phyloP scores from a whole-genome alignment of 495 filamentous ascomycete species.

The Talaromyces proteolyticus region DNA sequence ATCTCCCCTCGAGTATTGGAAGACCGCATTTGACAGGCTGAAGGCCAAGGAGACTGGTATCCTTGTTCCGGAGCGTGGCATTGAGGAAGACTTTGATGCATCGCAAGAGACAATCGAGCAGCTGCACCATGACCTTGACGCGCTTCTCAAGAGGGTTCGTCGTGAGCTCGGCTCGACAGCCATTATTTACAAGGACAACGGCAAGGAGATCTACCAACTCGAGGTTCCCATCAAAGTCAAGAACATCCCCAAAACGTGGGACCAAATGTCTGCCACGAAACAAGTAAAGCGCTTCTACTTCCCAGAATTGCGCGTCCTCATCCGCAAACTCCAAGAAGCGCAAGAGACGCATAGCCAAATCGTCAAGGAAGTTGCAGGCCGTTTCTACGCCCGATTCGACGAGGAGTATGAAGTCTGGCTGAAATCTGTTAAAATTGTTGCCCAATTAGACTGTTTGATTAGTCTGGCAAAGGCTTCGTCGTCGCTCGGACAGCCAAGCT shows the following conservation, averaged over 20 bases:
- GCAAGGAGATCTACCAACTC: constrained; percentile 96
- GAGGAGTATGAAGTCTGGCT: constrained; percentile 85
- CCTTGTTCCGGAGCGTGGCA: constrained; percentile 80
- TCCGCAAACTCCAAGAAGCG: constrained; percentile 83
- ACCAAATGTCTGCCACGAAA: constrained; percentile 91
- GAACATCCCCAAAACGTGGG: constrained; percentile 76
- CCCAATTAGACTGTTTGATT: constrained; percentile 93
- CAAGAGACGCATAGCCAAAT: constrained; percentile 94
- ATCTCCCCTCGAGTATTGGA: constrained; percentile 74
- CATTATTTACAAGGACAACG: constrained; percentile 80
- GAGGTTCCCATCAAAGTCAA: constrained; percentile 86
- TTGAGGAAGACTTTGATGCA: constrained; percentile 88
- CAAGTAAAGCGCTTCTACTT: constrained; percentile 94
- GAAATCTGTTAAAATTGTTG: constrained; percentile 74
- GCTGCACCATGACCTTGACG: constrained; percentile 65
- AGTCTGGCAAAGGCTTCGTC: constrained; percentile 84
- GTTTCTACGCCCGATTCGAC: constrained; percentile 86
- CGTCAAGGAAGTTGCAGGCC: constrained; percentile 74
- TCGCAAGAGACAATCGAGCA: constrained; percentile 73
- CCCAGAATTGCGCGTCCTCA: constrained; percentile 70
- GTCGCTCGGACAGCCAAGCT: constrained; percentile 78
- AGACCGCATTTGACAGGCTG: constrained; percentile 81
- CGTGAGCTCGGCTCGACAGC: constrained; percentile 59
- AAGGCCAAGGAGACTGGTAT: constrained; percentile 72
- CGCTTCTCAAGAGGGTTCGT: constrained; percentile 63